Conservation (phyloP, 2,329 filamentous ascomycete species). For the Sarocladium strictum region DNA sequence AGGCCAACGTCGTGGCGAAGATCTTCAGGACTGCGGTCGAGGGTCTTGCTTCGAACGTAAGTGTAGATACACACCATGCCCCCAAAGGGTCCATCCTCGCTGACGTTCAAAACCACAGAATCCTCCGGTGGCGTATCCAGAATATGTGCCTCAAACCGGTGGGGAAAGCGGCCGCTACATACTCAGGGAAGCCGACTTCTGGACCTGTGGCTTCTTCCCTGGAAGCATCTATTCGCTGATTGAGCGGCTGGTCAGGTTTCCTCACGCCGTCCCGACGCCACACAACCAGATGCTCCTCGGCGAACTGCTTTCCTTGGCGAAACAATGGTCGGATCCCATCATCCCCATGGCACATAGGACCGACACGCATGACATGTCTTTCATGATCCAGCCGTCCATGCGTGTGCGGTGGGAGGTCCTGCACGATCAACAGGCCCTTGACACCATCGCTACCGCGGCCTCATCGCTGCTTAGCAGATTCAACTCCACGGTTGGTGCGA, state of each 20-base stretch:
- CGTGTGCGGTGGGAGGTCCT: slow-evolving; percentile 42
- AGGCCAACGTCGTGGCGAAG: slow-evolving; percentile 16
- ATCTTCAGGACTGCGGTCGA: slow-evolving; percentile 14
- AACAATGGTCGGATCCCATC: slow-evolving; percentile 28
- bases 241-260: slow-evolving; percentile 26
- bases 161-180: slow-evolving; percentile 13
- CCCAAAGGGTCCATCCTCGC: background rate
- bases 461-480: slow-evolving; percentile 36
- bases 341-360: slow-evolving; percentile 30
- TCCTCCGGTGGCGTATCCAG: slow-evolving; percentile 15
- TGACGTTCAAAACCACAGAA: slow-evolving; percentile 4
- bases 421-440: slow-evolving; percentile 29
- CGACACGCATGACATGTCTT: slow-evolving; percentile 49
- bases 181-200: slow-evolving; percentile 18
- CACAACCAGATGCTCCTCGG: slow-evolving; percentile 13
- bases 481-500: slow-evolving; percentile 35
- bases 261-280: slow-evolving; percentile 15
- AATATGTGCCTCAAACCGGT: slow-evolving; percentile 16
- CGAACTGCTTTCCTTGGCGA: slow-evolving; percentile 19
- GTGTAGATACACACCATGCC: no score
- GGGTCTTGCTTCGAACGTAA: slow-evolving; percentile 14
- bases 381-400: slow-evolving; percentile 45
- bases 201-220: slow-evolving; percentile 35
- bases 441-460: slow-evolving; percentile 37
- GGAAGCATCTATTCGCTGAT: slow-evolving; percentile 28